phyloP scores from a whole-genome alignment of 1,284 basidiomycete species.

The Cryptococcus sp. region DNA sequence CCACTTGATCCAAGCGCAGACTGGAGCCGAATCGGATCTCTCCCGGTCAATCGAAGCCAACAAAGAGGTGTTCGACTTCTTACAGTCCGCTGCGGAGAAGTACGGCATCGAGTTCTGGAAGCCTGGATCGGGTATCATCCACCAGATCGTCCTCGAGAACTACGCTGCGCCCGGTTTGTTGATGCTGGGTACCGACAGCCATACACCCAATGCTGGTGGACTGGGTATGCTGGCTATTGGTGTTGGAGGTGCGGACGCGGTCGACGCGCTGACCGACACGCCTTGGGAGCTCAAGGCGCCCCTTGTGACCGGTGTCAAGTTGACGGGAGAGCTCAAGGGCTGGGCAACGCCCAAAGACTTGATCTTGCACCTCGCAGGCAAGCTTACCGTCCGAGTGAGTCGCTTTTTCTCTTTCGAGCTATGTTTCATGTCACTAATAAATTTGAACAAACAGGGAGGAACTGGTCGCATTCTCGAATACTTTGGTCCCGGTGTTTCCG shows the following conservation, averaged over 20 bases:
- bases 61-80: conserved; percentile 96
- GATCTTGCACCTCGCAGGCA: conserved; percentile 91
- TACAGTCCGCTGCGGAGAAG: conserved; percentile 91
- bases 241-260: conserved; percentile 97
- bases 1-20: conserved; percentile 85
- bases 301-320: conserved; percentile 82
- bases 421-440: too few relatives aligned
- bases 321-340: conserved; percentile 82
- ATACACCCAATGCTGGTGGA: conserved; percentile 98
- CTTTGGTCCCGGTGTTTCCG: conserved; percentile 88
- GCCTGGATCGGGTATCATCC: conserved; percentile 86
- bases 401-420: background rate
- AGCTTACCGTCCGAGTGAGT: conserved; percentile 85
- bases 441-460: conserved; percentile 66
- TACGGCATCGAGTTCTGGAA: conserved; percentile 91
- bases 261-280: conserved; percentile 96
- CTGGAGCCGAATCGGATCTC: conserved; percentile 46
- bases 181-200: conserved; percentile 75
- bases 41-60: conserved; percentile 77
- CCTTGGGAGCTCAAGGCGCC: conserved; percentile 99
- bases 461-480: conserved; percentile 97
- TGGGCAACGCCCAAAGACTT: conserved; percentile 98
- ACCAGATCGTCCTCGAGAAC: conserved; percentile 98
- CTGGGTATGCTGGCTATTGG: conserved; percentile 98
- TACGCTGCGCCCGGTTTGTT: conserved; percentile 75